These are phyloP conservation scores for Globisporangium rhizosaccharum DNA, from an alignment of 352 stramenopile genomes.

Conservation along the genomic window DNA sequence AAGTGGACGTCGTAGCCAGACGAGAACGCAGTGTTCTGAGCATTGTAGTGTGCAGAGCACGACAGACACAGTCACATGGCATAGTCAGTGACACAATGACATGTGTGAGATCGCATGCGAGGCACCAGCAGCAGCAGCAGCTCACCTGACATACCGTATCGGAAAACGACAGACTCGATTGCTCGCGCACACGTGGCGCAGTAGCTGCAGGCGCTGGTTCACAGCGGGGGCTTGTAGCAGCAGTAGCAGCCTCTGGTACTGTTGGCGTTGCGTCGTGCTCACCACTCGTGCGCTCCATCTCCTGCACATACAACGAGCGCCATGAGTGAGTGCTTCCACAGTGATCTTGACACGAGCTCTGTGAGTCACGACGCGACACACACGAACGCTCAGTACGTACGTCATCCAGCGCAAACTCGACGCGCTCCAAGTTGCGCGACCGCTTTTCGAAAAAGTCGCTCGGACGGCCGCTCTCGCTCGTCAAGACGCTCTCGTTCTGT, in stretches of 20 bases:
- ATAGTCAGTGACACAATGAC: no score
- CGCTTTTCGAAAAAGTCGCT: constrained; percentile 73
- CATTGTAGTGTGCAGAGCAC: not conserved
- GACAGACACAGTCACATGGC: not conserved
- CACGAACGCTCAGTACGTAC: not conserved
- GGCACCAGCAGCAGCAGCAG: not conserved
- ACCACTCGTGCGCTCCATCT: no score
- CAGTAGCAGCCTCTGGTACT: not conserved
- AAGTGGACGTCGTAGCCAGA: constrained; percentile 70
- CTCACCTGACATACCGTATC: constrained; percentile 17
- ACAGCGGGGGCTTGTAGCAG: no score
- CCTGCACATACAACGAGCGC: no score
- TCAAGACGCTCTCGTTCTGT: constrained; percentile 16
- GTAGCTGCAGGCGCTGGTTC: not conserved
- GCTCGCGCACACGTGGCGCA: not conserved
- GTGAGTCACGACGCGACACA: no score
- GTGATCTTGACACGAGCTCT: no score
- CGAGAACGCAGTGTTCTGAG: constrained; percentile 45
- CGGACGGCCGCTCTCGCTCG: constrained; percentile 23
- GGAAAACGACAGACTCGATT: constrained; percentile 23
- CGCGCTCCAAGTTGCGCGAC: constrained; percentile 64
- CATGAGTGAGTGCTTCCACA: no score
- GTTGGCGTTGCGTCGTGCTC: no score
- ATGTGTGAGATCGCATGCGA: not conserved
- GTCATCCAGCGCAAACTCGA: constrained; percentile 47